phyloP scores from a whole-genome alignment of 108 stramenopile genomes.

The Cyclostephanos invisitatus region DNA sequence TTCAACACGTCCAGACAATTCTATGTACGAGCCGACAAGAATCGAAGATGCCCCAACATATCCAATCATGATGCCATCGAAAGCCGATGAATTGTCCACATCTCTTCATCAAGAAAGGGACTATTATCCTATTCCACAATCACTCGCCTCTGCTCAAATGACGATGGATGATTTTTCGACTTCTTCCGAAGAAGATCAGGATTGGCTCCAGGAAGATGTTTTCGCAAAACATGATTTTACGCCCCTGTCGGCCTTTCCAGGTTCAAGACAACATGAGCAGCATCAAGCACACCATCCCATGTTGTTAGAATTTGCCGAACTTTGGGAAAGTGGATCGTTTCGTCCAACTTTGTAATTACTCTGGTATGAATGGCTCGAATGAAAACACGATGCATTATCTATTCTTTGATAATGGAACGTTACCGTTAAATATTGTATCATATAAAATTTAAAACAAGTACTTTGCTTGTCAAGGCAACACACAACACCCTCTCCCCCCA shows the following conservation, averaged over 20 bases:
- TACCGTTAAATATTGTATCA: too few relatives aligned
- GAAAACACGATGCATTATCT: too few relatives aligned
- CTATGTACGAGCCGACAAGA: not conserved
- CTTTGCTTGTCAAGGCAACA: too few relatives aligned
- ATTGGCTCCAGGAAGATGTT: not conserved
- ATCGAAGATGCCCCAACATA: not conserved
- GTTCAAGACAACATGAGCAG: not conserved
- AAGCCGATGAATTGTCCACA: not conserved
- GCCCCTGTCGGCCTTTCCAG: not conserved
- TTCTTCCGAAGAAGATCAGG: not conserved
- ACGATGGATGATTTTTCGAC: not conserved
- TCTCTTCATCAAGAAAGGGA: not conserved
- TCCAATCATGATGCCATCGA: not conserved
- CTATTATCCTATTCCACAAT: too few relatives aligned
- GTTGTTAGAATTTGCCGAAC: not conserved
- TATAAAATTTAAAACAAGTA: too few relatives aligned
- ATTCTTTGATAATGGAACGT: too few relatives aligned
- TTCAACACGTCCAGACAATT: not conserved
- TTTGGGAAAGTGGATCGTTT: not conserved
- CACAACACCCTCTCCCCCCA: too few relatives aligned
- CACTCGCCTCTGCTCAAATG: not conserved
- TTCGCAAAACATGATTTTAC: not conserved
- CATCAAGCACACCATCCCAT: not conserved
- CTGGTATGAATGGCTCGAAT: too few relatives aligned
- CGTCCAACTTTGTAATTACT: not conserved